Percentiles rank a stretch among this genome's conserved stretches.
These are phyloP conservation scores for Kodamaea kakaduensis DNA, from an alignment of 805 yeast genomes.

Conservation along the genomic window DNA sequence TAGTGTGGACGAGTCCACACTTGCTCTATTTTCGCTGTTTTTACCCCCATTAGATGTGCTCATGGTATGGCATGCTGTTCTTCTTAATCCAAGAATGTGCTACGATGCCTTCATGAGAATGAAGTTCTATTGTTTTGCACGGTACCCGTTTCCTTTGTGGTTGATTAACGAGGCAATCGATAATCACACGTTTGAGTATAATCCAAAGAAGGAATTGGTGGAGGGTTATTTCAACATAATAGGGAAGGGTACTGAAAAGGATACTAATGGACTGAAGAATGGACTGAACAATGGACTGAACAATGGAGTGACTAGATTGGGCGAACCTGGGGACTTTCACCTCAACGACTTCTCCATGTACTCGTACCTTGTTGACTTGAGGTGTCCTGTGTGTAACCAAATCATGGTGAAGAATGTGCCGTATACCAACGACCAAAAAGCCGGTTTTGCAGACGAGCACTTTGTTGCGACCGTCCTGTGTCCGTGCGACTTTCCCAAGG, in stretches of 20 bases:
- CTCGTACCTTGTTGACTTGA: constrained; percentile 3
- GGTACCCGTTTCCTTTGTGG: constrained; percentile 19
- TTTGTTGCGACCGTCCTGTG: constrained; percentile 6
- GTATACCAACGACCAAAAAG: constrained; percentile 9
- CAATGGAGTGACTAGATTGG: background rate
- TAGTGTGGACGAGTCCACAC: too few relatives aligned
- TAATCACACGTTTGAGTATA: constrained; percentile 12
- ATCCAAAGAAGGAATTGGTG: background rate
- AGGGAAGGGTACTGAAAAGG: background rate
- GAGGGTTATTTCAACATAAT: constrained; percentile 8
- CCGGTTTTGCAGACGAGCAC: constrained; percentile 15
- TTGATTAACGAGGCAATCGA: constrained; percentile 10
- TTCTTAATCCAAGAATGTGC: constrained; percentile 17
- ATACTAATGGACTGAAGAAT: too few relatives aligned
- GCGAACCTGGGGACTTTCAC: background rate
- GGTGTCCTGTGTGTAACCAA: constrained; percentile 2
- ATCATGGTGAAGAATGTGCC: constrained; percentile 6
- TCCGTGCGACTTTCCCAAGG: background rate
- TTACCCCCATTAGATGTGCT: constrained; percentile 23
- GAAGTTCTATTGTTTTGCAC: constrained; percentile 14
- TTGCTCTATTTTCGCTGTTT: too few relatives aligned
- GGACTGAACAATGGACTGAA: too few relatives aligned
- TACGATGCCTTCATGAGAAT: constrained; percentile 16
- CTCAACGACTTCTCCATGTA: constrained; percentile 4
- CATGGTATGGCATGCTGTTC: constrained; percentile 23